phyloP scores from a whole-genome alignment of 495 filamentous ascomycete genomes.

The Penicillium egyptiacum region DNA sequence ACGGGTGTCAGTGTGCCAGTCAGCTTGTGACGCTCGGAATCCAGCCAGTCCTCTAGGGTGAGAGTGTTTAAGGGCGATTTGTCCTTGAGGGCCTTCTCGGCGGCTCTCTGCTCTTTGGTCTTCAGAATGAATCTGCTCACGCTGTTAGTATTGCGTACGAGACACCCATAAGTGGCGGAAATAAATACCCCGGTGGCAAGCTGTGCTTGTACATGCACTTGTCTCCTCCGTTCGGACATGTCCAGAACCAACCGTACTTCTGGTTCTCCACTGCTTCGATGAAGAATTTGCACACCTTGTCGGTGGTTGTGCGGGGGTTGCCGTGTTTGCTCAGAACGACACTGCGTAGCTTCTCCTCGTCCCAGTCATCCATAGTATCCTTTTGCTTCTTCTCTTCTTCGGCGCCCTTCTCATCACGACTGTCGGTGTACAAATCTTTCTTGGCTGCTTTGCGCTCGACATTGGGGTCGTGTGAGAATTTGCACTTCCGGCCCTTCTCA shows the following conservation, averaged over 20 bases:
- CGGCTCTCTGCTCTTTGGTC: constrained; percentile 93
- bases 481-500: constrained; percentile 97
- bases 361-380: constrained; percentile 94
- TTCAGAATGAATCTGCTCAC: constrained; percentile 81
- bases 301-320: constrained; percentile 92
- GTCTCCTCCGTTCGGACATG: constrained; percentile 93
- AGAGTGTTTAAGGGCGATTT: constrained; percentile 93
- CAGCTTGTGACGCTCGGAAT: constrained; percentile 90
- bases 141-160: constrained; percentile 25
- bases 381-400: constrained; percentile 80
- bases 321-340: constrained; percentile 95
- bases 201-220: constrained; percentile 99
- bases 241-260: constrained; percentile 99
- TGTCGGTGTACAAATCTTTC: constrained; percentile 89
- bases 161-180: background rate
- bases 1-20: constrained; percentile 90
- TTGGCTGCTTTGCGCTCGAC: constrained; percentile 90
- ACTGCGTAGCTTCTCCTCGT: constrained; percentile 89
- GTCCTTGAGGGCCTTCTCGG: constrained; percentile 96
- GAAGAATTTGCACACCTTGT: constrained; percentile 99
- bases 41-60: constrained; percentile 95
- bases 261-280: constrained; percentile 96
- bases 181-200: constrained; percentile 81
- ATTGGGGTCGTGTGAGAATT: constrained; percentile 90
- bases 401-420: constrained; percentile 63